These are phyloP conservation scores for Juncus effusus DNA, from an alignment of 176 grass and related monocot species.

Conservation along the genomic window DNA sequence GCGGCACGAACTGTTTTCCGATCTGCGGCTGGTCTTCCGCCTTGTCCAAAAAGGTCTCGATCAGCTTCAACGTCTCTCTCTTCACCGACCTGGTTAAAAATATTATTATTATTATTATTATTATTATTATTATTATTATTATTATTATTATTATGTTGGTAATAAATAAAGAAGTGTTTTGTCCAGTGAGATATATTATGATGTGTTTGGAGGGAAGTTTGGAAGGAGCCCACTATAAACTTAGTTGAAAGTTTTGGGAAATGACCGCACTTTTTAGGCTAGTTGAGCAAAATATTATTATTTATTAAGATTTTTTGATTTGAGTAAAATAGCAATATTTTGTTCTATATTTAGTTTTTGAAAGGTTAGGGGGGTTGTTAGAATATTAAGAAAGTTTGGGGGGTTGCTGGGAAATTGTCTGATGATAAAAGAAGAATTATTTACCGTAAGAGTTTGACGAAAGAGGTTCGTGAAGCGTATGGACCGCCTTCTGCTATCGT, in stretches of 20 bases:
- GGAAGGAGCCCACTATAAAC: too few relatives aligned
- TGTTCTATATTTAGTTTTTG: too few relatives aligned
- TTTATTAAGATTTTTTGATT: too few relatives aligned
- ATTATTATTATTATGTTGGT: too few relatives aligned
- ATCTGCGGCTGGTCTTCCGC: slow-evolving; percentile 96
- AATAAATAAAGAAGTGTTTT: too few relatives aligned
- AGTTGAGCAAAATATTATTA: too few relatives aligned
- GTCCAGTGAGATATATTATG: too few relatives aligned
- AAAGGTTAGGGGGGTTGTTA: too few relatives aligned
- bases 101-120: background rate
- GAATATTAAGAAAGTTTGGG: background rate
- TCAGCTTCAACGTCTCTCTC: slow-evolving; percentile 94
- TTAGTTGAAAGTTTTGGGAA: too few relatives aligned
- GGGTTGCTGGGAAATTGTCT: too few relatives aligned
- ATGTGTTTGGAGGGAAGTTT: too few relatives aligned
- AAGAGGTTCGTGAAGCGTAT: slow-evolving; percentile 93
- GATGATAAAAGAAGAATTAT: background rate
- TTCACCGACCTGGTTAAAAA: slow-evolving; percentile 76
- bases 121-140: slow-evolving; percentile 23
- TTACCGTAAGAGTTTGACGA: slow-evolving; percentile 94
- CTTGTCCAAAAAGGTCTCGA: slow-evolving; percentile 98
- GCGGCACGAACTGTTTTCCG: slow-evolving; percentile 96
- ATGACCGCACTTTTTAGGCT: too few relatives aligned
- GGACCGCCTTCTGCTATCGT: slow-evolving; percentile 96
- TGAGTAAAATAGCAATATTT: background rate